Evolutionary conservation across 495 filamentous ascomycete genomes (phyloP).

Genomic region (Daldinia vernicosa): DNA sequence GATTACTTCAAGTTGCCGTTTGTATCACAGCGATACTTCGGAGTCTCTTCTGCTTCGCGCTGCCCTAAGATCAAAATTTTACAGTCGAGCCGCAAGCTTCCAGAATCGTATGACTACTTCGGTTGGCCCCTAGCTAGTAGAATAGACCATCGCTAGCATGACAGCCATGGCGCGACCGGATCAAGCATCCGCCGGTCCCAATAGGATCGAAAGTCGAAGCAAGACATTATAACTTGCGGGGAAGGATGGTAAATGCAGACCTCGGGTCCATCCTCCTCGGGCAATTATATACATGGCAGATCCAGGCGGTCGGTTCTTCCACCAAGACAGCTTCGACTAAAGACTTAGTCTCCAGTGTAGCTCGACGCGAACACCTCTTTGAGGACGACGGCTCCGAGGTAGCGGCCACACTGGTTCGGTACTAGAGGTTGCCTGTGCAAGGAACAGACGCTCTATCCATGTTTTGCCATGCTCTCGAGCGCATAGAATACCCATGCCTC

Average conservation of each 20-base stretch:
- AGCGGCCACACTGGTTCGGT: slow-evolving; percentile 5
- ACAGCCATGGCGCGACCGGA: slow-evolving; percentile 16
- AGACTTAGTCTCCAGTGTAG: slow-evolving; percentile 15
- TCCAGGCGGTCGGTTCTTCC: slow-evolving; percentile 24
- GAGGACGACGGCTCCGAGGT: slow-evolving; percentile 14
- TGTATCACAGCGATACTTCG: background rate
- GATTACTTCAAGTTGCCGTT: background rate
- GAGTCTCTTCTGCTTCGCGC: background rate
- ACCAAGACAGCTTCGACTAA: slow-evolving; percentile 19
- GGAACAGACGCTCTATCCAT: slow-evolving; percentile 22
- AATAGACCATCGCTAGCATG: slow-evolving; percentile 4
- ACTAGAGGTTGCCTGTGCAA: slow-evolving; percentile 15
- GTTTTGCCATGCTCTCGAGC: slow-evolving; percentile 12
- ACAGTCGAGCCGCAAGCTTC: background rate
- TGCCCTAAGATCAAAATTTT: background rate
- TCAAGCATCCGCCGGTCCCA: slow-evolving; percentile 18
- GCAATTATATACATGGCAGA: slow-evolving; percentile 17
- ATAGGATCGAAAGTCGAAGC: slow-evolving; percentile 7
- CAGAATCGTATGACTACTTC: slow-evolving; percentile 30
- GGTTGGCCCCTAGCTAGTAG: slow-evolving; percentile 2
- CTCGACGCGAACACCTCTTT: slow-evolving; percentile 10
- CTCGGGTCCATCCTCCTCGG: slow-evolving; percentile 15
- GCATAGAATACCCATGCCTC: slow-evolving; percentile 6
- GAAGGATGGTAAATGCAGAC: slow-evolving; percentile 5
- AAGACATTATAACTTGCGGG: slow-evolving; percentile 11